Percentiles rank a stretch among this genome's conserved stretches.
These are phyloP conservation scores for Nymphaea colorata DNA, from an alignment of 164 flowering plant species.

Conservation along the genomic window DNA sequence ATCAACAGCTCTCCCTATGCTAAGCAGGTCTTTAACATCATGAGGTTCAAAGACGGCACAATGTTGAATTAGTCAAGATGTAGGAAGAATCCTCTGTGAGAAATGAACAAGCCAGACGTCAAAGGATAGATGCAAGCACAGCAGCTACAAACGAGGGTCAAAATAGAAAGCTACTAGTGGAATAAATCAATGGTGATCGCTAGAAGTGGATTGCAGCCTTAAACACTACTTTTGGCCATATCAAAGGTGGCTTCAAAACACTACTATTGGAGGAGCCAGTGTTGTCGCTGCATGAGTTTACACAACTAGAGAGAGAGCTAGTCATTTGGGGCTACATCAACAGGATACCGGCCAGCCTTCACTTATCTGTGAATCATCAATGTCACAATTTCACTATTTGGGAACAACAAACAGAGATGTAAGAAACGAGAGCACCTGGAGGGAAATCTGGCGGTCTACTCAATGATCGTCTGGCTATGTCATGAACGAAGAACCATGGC, in stretches of 20 bases:
- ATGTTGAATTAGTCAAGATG: slow-evolving; percentile 78
- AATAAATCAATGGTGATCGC: slow-evolving; percentile 67
- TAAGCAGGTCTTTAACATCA: slow-evolving; percentile 50
- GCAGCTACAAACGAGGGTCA: slow-evolving; percentile 67
- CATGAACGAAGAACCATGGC: too few species aligned
- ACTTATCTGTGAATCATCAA: slow-evolving; percentile 84
- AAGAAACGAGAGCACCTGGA: too few species aligned
- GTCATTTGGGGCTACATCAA: slow-evolving; percentile 93
- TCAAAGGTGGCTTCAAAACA: slow-evolving; percentile 80
- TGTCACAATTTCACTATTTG: slow-evolving; percentile 33
- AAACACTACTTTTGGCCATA: slow-evolving; percentile 81
- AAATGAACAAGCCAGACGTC: slow-evolving; percentile 61
- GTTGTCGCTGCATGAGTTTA: slow-evolving; percentile 82
- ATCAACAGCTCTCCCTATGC: slow-evolving; percentile 46
- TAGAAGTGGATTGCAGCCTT: slow-evolving; percentile 98
- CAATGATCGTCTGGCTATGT: too few species aligned
- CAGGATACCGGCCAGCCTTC: slow-evolving; percentile 91
- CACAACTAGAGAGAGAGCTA: slow-evolving; percentile 77
- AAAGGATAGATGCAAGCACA: slow-evolving; percentile 91
- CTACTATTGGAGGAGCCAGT: slow-evolving; percentile 95
- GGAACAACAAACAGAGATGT: too few species aligned
- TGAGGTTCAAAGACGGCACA: slow-evolving; percentile 70
- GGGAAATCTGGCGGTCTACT: too few species aligned
- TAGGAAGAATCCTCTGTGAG: slow-evolving; percentile 75
- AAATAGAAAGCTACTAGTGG: slow-evolving; percentile 68